Conservation (phyloP, 805 yeast species). For the Candida patagonica region DNA sequence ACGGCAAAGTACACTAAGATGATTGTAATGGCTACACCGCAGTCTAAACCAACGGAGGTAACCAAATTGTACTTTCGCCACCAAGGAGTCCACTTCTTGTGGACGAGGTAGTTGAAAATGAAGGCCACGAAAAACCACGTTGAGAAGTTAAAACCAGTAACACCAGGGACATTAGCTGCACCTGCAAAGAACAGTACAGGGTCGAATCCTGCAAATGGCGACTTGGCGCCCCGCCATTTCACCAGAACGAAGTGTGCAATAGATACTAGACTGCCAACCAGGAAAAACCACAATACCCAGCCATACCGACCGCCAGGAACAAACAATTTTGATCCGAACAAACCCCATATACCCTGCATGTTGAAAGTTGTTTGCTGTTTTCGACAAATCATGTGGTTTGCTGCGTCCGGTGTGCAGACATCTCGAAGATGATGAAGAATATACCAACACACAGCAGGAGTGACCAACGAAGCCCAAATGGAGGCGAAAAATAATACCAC, state of each 20-base stretch:
- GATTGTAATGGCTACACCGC: no score
- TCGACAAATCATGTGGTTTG: slow-evolving; percentile 32
- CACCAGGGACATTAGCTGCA: slow-evolving; percentile 33
- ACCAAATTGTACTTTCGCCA: background rate
- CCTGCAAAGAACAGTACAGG: slow-evolving; percentile 6
- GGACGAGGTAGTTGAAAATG: slow-evolving; percentile 30
- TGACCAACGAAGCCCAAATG: no score
- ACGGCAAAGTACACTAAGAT: no score
- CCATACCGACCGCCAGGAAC: slow-evolving; percentile 44
- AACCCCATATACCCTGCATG: slow-evolving; percentile 48
- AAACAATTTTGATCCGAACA: slow-evolving; percentile 41
- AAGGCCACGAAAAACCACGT: slow-evolving; percentile 25
- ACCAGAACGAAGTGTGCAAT: slow-evolving; percentile 7
- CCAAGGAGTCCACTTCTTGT: background rate
- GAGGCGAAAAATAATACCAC: slow-evolving; percentile 30
- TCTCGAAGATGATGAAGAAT: slow-evolving; percentile 25
- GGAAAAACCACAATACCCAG: slow-evolving; percentile 27
- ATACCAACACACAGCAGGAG: slow-evolving; percentile 7
- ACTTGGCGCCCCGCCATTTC: no score
- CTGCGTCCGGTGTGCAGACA: slow-evolving; percentile 22
- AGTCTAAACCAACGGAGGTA: no score
- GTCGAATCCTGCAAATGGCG: background rate
- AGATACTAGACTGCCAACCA: slow-evolving; percentile 18
- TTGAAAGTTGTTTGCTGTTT: slow-evolving; percentile 35
- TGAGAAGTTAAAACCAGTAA: slow-evolving; percentile 14